A percentile compares a stretch with the other conserved stretches of the same genome.
These are phyloP conservation scores for Pyrenophora seminiperda DNA, from an alignment of 2,329 filamentous ascomycete species.

Conservation along the genomic window DNA sequence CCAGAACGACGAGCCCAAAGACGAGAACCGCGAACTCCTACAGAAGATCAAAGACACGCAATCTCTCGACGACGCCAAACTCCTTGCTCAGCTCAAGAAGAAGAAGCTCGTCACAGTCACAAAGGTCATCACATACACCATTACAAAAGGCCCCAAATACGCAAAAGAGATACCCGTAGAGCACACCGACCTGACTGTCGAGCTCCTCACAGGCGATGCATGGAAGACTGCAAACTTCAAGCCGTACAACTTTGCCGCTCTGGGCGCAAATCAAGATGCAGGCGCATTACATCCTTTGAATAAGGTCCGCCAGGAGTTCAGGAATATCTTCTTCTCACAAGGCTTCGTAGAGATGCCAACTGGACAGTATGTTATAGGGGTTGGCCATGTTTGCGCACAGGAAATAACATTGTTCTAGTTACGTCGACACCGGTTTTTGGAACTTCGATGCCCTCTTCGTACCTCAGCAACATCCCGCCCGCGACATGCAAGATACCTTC, in stretches of 20 bases:
- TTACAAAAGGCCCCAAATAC: slow-evolving; percentile 85
- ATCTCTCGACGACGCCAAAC: slow-evolving; percentile 73
- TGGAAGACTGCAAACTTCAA: slow-evolving; percentile 95
- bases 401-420: slow-evolving; percentile 54
- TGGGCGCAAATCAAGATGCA: slow-evolving; percentile 65
- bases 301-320: slow-evolving; percentile 94
- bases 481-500: slow-evolving; percentile 97
- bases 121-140: slow-evolving; percentile 84
- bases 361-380: slow-evolving; percentile 60
- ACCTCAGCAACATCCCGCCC: slow-evolving; percentile 94
- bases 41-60: slow-evolving; percentile 72
- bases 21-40: slow-evolving; percentile 78
- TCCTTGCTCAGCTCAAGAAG: slow-evolving; percentile 83
- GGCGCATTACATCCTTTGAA: slow-evolving; percentile 67
- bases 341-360: slow-evolving; percentile 99
- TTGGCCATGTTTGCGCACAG: not conserved
- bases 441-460: slow-evolving; percentile 98
- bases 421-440: slow-evolving; percentile 97
- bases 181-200: slow-evolving; percentile 91
- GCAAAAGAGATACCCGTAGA: slow-evolving; percentile 87
- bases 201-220: slow-evolving; percentile 84
- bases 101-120: slow-evolving; percentile 84
- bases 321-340: slow-evolving; percentile 99
- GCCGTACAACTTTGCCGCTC: slow-evolving; percentile 77
- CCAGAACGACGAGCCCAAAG: slow-evolving; percentile 73